phyloP scores from a whole-genome alignment of 2,329 filamentous ascomycete genomes.

The Monosporascus sp. region DNA sequence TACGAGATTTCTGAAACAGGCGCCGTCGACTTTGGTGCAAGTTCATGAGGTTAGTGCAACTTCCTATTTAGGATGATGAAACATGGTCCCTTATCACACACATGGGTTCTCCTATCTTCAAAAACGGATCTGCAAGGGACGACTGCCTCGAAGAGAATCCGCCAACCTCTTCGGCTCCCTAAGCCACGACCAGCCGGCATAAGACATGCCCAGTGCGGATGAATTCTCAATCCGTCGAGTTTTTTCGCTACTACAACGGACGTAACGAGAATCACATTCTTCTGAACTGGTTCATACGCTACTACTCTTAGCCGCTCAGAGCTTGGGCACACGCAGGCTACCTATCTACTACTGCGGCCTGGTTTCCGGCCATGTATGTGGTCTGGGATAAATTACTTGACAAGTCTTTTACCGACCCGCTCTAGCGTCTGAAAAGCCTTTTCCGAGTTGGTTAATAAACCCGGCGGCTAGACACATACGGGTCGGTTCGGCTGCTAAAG shows the following conservation, averaged over 20 bases:
- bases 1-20: background rate
- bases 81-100: background rate
- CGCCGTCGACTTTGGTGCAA: background rate
- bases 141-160: background rate
- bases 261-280: too few species aligned
- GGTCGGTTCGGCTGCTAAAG: background rate
- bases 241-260: too few species aligned
- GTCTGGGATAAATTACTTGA: background rate
- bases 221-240: too few species aligned
- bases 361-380: background rate
- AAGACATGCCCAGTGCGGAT: background rate
- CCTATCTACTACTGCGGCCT: background rate
- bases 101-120: background rate
- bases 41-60: background rate
- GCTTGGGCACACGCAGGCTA: background rate
- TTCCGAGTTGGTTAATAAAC: background rate
- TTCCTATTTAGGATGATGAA: background rate
- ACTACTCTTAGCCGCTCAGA: background rate
- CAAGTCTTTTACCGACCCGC: background rate
- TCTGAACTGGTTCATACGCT: too few species aligned
- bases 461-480: background rate
- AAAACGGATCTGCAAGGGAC: background rate
- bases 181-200: background rate
- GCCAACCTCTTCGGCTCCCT: background rate
- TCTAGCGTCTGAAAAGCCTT: background rate